phyloP scores from a whole-genome alignment of 345 rosid species.

The Garcia nutans region DNA sequence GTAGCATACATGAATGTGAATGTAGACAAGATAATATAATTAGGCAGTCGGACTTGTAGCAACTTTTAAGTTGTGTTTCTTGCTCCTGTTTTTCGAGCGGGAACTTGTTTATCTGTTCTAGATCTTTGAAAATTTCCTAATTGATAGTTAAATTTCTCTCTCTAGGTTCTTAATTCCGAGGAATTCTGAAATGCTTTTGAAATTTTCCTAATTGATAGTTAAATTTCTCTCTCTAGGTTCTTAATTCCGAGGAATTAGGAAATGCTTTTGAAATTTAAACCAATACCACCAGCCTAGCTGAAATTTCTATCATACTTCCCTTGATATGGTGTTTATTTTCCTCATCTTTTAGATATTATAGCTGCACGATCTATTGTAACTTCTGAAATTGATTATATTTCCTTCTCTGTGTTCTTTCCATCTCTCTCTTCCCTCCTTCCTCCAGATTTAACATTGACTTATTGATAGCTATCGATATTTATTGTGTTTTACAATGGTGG shows the following conservation, averaged over 20 bases:
- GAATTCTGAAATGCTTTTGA: not conserved
- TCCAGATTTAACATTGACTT: not conserved
- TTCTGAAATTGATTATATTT: not conserved
- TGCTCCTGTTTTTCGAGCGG: not conserved
- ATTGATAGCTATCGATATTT: not conserved
- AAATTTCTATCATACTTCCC: not conserved
- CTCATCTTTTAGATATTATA: not conserved
- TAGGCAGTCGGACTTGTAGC: not conserved
- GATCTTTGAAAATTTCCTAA: not conserved
- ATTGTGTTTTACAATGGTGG: constrained; percentile 7
- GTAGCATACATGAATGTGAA: not conserved
- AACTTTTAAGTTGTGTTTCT: not conserved
- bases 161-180: not conserved
- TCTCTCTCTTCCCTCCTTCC: not conserved
- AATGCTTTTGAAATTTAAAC: not conserved
- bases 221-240: not conserved
- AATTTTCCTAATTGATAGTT: not conserved
- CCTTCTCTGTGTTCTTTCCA: not conserved
- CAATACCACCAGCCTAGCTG: not conserved
- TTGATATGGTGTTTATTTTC: not conserved
- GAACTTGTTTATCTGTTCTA: not conserved
- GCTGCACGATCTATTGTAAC: not conserved
- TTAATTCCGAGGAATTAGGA: not conserved
- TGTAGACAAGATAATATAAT: not conserved
- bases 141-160: not conserved